A percentile compares a stretch with the other conserved stretches of the same genome.
Conservation (phyloP, 225 moss, liverwort and hornwort genomes). For the Physcomitrium patens region DNA sequence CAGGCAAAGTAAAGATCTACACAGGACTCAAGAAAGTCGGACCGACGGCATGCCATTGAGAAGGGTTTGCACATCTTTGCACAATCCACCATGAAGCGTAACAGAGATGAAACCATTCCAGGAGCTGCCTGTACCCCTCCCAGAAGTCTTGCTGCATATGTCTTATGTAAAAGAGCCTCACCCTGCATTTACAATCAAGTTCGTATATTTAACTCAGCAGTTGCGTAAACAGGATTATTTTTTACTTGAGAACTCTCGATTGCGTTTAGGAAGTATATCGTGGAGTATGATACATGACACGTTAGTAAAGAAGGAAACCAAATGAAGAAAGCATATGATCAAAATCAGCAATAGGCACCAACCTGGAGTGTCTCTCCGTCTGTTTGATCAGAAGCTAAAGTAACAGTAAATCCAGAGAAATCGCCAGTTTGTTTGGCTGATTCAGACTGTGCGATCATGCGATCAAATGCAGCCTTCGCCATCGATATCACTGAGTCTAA, state of each 20-base stretch:
- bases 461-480: constrained; percentile 70
- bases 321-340: background rate
- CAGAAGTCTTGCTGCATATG: constrained; percentile 76
- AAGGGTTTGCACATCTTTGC: constrained; percentile 86
- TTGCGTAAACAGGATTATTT: background rate
- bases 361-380: constrained; percentile 64
- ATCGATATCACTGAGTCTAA: constrained; percentile 75
- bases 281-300: background rate
- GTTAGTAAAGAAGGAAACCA: background rate
- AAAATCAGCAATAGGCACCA: background rate
- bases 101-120: constrained; percentile 64
- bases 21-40: constrained; percentile 76
- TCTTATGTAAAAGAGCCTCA: constrained; percentile 80
- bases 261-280: background rate
- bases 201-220: background rate
- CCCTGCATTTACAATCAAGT: constrained; percentile 40
- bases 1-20: constrained; percentile 82
- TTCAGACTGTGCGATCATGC: constrained; percentile 60
- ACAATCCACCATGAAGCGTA: constrained; percentile 85
- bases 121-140: constrained; percentile 81
- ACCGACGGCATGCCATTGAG: constrained; percentile 68
- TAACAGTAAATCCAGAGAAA: constrained; percentile 58
- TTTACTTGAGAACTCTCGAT: background rate
- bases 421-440: constrained; percentile 66
- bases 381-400: constrained; percentile 50